Base-by-base conservation (phyloP, 768 basidiomycete genomes). In the Sporobolomyces phaffii region DNA sequence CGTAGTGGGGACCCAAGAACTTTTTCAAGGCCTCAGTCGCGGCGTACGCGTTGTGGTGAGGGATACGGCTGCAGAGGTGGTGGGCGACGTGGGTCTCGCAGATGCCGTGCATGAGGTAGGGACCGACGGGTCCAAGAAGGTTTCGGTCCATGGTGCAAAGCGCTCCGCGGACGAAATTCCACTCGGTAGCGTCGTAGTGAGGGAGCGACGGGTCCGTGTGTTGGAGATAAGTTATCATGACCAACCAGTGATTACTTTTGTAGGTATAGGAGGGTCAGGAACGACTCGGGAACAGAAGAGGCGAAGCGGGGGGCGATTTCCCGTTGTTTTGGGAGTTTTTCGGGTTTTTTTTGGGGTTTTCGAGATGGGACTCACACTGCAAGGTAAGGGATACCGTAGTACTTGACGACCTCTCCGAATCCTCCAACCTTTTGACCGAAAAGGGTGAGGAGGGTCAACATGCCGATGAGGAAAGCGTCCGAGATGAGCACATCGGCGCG, bases 181-280 rank as follows among this genome's bases (percentile, higher is more conserved):
- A 97, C 76, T 88, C 87, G 41, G 84, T 76, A 18, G 86, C 84
- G 70, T 89, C 88, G 83, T 96, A 97, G 80, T 97, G 94, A 53
- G 93, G 93, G 48, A 98, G 84, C 50, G 88, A 78, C 24, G 93
- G 91, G 80, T 97, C 94, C 74, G 94, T 97, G 82, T 99, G 94
- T 81, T 99, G 94, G 56, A 97, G 82, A 87, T 91, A 97, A 60
- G 68, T 72, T 31, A 72, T 71, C 53, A 64, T 50, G 52, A 72
- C 68, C 24, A 74, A 56, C 58, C 48, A 64, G 38, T 38, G 38
- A 17, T 38, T 38, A 38, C n/a, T n/a, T n/a, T n/a, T n/a, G n/a
- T n/a, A n/a, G n/a, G n/a, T 64, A 58, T 50, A 49, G 45, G 49
- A 44, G 52, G 33, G 14, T 34, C 24, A 33, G 36, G n/a, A 49